phyloP scores from a whole-genome alignment of 768 basidiomycete species.

The Pisolithus marmoratus region DNA sequence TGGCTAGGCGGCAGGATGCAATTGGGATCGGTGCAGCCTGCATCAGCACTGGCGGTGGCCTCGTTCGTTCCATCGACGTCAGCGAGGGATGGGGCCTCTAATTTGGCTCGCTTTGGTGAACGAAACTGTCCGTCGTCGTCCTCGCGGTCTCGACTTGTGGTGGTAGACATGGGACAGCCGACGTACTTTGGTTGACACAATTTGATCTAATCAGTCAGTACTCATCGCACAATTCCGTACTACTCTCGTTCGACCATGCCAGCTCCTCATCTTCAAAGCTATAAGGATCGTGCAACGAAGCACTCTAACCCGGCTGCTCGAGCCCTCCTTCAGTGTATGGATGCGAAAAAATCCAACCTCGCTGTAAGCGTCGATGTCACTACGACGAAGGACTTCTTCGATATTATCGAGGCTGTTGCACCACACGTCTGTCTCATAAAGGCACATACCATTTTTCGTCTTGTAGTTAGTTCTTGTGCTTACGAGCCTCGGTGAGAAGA shows the following conservation, averaged over 20 bases:
- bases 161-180: conserved; percentile 18
- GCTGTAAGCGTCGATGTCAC: conserved; percentile 96
- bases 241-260: conserved; percentile 20
- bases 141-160: conserved; percentile 46
- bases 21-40: conserved; percentile 13
- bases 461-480: conserved; percentile 12
- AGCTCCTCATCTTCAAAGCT: conserved; percentile 44
- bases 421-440: conserved; percentile 92
- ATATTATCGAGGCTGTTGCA: conserved; percentile 84
- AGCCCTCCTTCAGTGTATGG: conserved; percentile 74
- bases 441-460: conserved; percentile 43
- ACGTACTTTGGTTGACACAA: not conserved
- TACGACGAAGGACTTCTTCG: conserved; percentile 66
- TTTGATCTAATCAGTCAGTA: not conserved
- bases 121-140: conserved; percentile 36
- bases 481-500: conserved; percentile 47
- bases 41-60: not conserved
- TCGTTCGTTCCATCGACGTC: conserved; percentile 9
- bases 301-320: conserved; percentile 75
- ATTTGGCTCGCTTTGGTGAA: conserved; percentile 35
- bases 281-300: conserved; percentile 51
- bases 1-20: conserved; percentile 71
- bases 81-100: conserved; percentile 15
- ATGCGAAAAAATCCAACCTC: conserved; percentile 84
- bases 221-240: not conserved